phyloP scores from a whole-genome alignment of 164 flowering plant genomes.

The Nymphaea colorata region DNA sequence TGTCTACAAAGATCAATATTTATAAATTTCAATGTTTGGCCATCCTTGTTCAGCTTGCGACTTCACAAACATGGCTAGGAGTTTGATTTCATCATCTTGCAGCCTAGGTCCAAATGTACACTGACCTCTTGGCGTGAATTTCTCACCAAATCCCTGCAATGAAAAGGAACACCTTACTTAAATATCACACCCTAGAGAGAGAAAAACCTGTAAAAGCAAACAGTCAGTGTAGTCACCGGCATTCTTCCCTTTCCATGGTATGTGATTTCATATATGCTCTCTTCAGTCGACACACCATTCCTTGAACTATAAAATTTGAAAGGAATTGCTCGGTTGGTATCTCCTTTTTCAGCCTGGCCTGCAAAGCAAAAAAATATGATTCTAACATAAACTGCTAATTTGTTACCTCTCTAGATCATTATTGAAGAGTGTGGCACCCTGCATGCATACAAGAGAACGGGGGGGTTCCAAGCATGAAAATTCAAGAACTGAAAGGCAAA shows the following conservation, averaged over 20 bases:
- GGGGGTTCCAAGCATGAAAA: constrained; percentile 3
- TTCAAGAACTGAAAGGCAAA: constrained; percentile 1
- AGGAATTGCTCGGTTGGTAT: no score
- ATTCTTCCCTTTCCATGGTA: constrained; percentile 83
- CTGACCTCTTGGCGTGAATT: constrained; percentile 78
- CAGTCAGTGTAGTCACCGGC: constrained; percentile 41
- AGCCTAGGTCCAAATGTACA: constrained; percentile 83
- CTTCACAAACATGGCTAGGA: constrained; percentile 67
- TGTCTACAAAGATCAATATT: neutral
- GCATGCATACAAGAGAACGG: neutral
- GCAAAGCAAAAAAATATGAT: no score
- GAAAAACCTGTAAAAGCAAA: neutral
- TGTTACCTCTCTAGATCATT: constrained; percentile 63
- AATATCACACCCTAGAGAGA: neutral
- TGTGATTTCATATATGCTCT: no score
- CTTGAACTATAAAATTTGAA: constrained; percentile 13
- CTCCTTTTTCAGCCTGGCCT: no score
- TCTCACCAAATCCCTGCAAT: constrained; percentile 77
- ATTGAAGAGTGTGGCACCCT: constrained; percentile 82
- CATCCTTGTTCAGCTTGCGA: constrained; percentile 74
- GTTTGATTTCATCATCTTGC: constrained; percentile 68
- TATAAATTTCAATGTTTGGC: constrained; percentile 24
- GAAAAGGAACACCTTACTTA: no score
- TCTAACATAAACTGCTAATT: no score
- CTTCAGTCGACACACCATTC: constrained; percentile 66